Conservation (phyloP, 2,329 filamentous ascomycete genomes). For the Rutstroemia sp. region DNA sequence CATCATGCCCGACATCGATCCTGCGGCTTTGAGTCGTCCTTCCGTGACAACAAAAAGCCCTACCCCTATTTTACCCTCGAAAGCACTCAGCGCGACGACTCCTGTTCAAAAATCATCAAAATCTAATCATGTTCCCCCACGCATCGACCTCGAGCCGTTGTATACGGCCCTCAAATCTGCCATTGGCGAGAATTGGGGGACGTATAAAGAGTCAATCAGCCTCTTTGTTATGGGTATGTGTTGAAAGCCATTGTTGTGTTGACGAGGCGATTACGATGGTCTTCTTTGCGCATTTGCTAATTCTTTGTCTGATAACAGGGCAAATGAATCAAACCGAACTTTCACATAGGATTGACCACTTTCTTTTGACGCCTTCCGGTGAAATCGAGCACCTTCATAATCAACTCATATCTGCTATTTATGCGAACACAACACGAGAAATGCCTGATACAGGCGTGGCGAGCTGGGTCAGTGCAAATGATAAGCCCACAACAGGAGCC, state of each 20-base stretch:
- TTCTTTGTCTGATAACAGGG: slow-evolving; percentile 35
- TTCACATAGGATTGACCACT: slow-evolving; percentile 50
- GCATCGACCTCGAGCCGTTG: slow-evolving; percentile 60
- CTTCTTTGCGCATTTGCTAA: slow-evolving; percentile 23
- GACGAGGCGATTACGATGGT: neutral
- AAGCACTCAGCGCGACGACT: slow-evolving; percentile 48
- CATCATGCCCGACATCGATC: slow-evolving; percentile 62
- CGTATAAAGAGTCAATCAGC: slow-evolving; percentile 55
- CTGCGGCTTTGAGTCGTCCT: slow-evolving; percentile 60
- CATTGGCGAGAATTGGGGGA: slow-evolving; percentile 56
- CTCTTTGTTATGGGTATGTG: slow-evolving; percentile 55
- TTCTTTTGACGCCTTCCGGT: slow-evolving; percentile 44
- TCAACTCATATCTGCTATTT: slow-evolving; percentile 58
- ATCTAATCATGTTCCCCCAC: slow-evolving; percentile 54
- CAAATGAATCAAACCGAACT: slow-evolving; percentile 57
- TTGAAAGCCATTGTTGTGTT: slow-evolving; percentile 1
- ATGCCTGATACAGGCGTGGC: slow-evolving; percentile 61
- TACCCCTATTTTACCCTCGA: slow-evolving; percentile 52
- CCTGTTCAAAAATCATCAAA: slow-evolving; percentile 43
- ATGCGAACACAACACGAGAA: slow-evolving; percentile 62
- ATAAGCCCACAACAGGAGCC: slow-evolving; percentile 51
- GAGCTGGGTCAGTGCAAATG: slow-evolving; percentile 65
- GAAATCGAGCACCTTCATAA: slow-evolving; percentile 60
- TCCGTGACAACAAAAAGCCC: slow-evolving; percentile 41
- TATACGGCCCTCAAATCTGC: slow-evolving; percentile 54